phyloP scores from a whole-genome alignment of 257 asterid species.

The Petrea volubilis region DNA sequence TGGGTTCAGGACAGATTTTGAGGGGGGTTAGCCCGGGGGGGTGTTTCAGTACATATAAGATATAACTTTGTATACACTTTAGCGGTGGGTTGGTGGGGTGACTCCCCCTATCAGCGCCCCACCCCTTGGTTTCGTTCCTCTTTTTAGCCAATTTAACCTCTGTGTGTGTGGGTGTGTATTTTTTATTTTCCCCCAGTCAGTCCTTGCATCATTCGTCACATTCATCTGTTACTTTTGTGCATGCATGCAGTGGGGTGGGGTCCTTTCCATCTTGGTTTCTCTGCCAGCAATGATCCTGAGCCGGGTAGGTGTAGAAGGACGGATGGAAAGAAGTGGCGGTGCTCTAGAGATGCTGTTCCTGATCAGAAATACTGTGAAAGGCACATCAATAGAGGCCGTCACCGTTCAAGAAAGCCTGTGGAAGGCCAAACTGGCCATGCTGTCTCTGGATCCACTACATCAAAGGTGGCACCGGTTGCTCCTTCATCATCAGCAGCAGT shows the following conservation, averaged over 20 bases:
- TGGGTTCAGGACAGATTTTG: too few species aligned
- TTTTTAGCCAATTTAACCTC: too few species aligned
- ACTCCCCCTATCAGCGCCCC: too few species aligned
- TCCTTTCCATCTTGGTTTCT: constrained; percentile 76
- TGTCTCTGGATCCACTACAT: constrained; percentile 61
- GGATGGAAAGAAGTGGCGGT: constrained; percentile 99
- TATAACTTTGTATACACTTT: too few species aligned
- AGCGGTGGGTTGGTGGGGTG: too few species aligned
- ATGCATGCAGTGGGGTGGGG: constrained; percentile 82
- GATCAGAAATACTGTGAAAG: constrained; percentile 98
- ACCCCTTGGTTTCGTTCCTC: too few species aligned
- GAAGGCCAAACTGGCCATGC: constrained; percentile 92
- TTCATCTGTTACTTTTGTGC: too few species aligned
- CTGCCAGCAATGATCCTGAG: constrained; percentile 88
- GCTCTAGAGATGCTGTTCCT: constrained; percentile 96
- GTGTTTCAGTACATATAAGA: too few species aligned
- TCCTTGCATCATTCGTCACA: too few species aligned
- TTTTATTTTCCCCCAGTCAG: too few species aligned
- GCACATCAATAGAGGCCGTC: constrained; percentile 98
- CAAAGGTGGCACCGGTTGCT: constrained; percentile 56
- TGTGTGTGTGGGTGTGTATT: too few species aligned
- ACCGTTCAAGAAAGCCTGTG: constrained; percentile 99
- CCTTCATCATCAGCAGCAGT: constrained; percentile 53
- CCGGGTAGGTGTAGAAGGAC: constrained; percentile 99
- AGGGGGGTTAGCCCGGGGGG: too few species aligned